A percentile compares a stretch with the other conserved stretches of the same genome.
phyloP scores from a whole-genome alignment of 192 early-diverging fungal species.

The Gamsiella multidivaricata region DNA sequence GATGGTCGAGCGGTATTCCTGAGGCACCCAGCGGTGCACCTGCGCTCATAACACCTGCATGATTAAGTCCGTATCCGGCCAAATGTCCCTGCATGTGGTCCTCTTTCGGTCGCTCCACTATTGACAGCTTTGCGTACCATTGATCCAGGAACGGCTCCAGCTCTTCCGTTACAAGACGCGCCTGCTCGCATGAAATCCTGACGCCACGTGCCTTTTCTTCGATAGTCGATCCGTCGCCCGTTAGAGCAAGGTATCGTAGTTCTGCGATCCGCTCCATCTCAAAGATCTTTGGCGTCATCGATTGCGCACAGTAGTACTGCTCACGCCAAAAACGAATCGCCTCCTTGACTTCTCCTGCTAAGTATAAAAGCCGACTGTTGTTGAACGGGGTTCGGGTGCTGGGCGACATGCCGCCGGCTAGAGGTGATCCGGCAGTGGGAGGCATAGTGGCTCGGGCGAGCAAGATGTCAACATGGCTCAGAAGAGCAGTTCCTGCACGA shows the following conservation, averaged over 20 bases:
- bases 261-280: conserved; percentile 43
- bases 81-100: conserved; percentile 14
- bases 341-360: conserved; percentile 49
- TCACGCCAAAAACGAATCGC: conserved; percentile 52
- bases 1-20: conserved; percentile 12
- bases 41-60: not conserved
- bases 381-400: conserved; percentile 7
- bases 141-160: conserved; percentile 32
- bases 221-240: conserved; percentile 17
- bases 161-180: conserved; percentile 28
- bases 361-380: conserved; percentile 32
- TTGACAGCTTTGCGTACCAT: conserved; percentile 22
- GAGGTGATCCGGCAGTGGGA: not conserved
- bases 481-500: conserved; percentile 20
- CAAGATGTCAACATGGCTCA: conserved; percentile 38
- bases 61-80: conserved; percentile 4
- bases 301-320: conserved; percentile 35
- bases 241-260: conserved; percentile 29
- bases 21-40: not conserved
- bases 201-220: conserved; percentile 37
- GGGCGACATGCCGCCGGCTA: conserved; percentile 18
- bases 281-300: conserved; percentile 25
- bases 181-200: conserved; percentile 36
- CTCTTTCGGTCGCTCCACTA: conserved; percentile 33
- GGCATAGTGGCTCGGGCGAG: conserved; percentile 28